Conservation (phyloP, 1,284 basidiomycete genomes). For the Rhodotorula sp. region DNA sequence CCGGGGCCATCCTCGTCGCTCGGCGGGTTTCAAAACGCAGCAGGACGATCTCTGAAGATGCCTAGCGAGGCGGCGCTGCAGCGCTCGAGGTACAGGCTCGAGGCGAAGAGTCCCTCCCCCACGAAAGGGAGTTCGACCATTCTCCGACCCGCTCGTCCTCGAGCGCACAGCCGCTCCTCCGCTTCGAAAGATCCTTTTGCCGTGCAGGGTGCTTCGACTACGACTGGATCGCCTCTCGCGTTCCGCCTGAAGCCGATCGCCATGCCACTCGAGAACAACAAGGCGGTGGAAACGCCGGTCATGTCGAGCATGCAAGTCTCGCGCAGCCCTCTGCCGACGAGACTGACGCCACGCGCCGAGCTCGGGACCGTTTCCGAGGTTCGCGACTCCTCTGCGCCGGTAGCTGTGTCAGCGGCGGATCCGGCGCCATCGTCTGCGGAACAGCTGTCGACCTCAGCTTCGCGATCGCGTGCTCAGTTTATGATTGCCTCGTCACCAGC, state of each 20-base stretch:
- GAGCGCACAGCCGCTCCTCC: neutral
- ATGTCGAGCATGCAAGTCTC: no score
- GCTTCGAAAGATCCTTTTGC: neutral
- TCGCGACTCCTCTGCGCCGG: no score
- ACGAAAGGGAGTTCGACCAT: neutral
- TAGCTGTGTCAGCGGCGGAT: no score
- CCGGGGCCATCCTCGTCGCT: neutral
- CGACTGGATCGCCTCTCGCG: neutral
- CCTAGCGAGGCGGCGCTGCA: slow-evolving; percentile 22
- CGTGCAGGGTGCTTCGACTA: neutral
- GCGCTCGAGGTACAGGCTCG: neutral
- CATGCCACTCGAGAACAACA: neutral
- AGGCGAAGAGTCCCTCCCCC: slow-evolving; percentile 1
- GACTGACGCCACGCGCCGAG: no score
- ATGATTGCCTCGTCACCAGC: no score
- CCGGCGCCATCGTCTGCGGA: no score
- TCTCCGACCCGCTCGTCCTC: neutral
- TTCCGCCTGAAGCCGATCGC: slow-evolving; percentile 2
- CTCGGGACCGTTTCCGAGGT: no score
- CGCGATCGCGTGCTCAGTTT: no score
- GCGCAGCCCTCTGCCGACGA: no score
- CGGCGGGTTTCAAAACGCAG: slow-evolving; percentile 20
- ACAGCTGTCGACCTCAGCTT: no score
- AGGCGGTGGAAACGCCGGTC: neutral
- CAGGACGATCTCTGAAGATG: slow-evolving; percentile 3